These are phyloP conservation scores for Schwanniomyces sp. DNA, from an alignment of 805 yeast genomes.

Conservation along the genomic window DNA sequence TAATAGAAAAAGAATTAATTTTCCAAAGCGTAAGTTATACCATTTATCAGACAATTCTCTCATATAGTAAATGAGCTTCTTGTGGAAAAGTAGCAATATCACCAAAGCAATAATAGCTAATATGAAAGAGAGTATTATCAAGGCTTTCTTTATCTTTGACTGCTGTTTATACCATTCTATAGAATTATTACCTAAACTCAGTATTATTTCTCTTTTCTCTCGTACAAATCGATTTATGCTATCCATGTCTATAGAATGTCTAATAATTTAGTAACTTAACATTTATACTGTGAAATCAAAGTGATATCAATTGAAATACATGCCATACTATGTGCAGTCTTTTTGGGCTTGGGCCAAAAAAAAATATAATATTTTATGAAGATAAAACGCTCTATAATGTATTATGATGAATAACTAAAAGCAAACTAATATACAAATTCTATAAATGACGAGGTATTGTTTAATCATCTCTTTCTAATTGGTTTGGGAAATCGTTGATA, in stretches of 20 bases:
- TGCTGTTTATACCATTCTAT: conserved; percentile 19
- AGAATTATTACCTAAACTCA: neutral
- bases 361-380: neutral
- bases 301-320: neutral
- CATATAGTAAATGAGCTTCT: conserved; percentile 31
- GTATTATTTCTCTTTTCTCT: neutral
- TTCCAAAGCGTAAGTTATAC: conserved; percentile 38
- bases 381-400: neutral
- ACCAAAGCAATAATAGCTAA: conserved; percentile 17
- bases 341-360: no score
- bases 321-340: neutral
- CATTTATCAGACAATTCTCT: conserved; percentile 48
- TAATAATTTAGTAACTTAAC: neutral
- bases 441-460: neutral
- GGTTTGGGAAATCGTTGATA: conserved; percentile 40
- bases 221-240: neutral
- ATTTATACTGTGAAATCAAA: neutral
- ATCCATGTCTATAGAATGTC: neutral
- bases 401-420: neutral
- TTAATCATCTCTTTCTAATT: conserved; percentile 27
- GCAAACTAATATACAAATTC: neutral
- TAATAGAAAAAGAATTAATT: conserved; percentile 47
- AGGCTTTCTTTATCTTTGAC: conserved; percentile 11
- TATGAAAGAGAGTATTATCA: conserved; percentile 12
- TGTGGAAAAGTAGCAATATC: conserved; percentile 30